A percentile compares a stretch with the other conserved stretches of the same genome.
phyloP scores from a whole-genome alignment of 495 filamentous ascomycete species.

The Lepidopterella palustris region DNA sequence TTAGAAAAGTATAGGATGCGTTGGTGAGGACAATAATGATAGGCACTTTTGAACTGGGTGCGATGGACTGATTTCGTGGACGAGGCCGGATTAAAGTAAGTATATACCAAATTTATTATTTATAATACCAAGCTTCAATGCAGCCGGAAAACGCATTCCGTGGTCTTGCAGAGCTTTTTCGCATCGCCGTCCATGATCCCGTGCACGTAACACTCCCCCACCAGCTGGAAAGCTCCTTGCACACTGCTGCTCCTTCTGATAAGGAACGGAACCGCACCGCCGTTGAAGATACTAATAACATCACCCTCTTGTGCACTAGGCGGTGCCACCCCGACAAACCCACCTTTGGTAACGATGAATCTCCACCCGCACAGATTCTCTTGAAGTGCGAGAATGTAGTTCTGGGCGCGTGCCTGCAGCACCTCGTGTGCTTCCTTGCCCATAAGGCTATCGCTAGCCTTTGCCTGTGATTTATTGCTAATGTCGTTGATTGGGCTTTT shows the following conservation, averaged over 20 bases:
- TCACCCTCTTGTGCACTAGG: not conserved
- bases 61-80: too few relatives aligned
- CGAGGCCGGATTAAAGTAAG: too few relatives aligned
- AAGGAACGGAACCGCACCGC: constrained; percentile 4
- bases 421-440: not conserved
- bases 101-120: too few relatives aligned
- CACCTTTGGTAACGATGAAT: constrained; percentile 2
- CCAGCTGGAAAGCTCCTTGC: not conserved
- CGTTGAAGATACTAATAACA: constrained; percentile 4
- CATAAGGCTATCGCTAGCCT: not conserved
- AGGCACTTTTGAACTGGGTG: too few relatives aligned
- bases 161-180: not conserved
- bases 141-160: not conserved
- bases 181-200: constrained; percentile 5
- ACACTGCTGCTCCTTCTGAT: not conserved
- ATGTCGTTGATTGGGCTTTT: not conserved
- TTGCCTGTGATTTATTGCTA: not conserved
- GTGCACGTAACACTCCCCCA: constrained; percentile 12
- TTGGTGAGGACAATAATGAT: too few relatives aligned
- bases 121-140: not conserved
- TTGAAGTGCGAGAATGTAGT: not conserved
- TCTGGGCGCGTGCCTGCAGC: not conserved
- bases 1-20: too few relatives aligned
- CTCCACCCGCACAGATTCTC: constrained; percentile 3
- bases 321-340: constrained; percentile 6